phyloP scores from a whole-genome alignment of 2,329 filamentous ascomycete genomes.

The Colletotrichum theobromicola region DNA sequence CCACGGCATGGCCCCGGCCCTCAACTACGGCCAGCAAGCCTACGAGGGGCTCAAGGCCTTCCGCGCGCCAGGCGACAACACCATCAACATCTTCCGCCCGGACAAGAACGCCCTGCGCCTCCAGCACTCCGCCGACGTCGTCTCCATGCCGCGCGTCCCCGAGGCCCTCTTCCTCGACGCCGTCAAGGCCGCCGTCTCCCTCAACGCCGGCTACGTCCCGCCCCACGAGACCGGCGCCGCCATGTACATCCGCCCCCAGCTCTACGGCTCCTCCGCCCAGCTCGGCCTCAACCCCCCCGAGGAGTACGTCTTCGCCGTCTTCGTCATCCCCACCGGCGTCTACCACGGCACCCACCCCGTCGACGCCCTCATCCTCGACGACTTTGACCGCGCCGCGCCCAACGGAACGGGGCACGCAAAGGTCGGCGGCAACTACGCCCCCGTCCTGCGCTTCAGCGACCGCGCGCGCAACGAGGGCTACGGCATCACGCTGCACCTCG shows the following conservation, averaged over 20 bases:
- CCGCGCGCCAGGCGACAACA: slow-evolving; percentile 71
- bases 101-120: slow-evolving; percentile 83
- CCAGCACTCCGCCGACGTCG: slow-evolving; percentile 82
- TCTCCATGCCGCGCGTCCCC: slow-evolving; percentile 84
- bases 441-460: slow-evolving; percentile 87
- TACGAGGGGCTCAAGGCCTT: slow-evolving; percentile 99
- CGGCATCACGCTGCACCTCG: slow-evolving; percentile 94
- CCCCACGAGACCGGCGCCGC: slow-evolving; percentile 88
- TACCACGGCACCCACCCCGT: slow-evolving; percentile 92
- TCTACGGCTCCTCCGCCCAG: slow-evolving; percentile 89
- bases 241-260: slow-evolving; percentile 88
- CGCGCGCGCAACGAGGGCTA: slow-evolving; percentile 79
- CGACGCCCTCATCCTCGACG: slow-evolving; percentile 86
- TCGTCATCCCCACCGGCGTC: slow-evolving; percentile 88
- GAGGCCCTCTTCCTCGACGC: slow-evolving; percentile 76
- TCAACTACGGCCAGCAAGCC: slow-evolving; percentile 97
- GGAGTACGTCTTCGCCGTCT: slow-evolving; percentile 91
- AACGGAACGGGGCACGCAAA: slow-evolving; percentile 92
- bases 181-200: slow-evolving; percentile 79
- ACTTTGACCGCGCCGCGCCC: slow-evolving; percentile 93
- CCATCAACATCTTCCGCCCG: slow-evolving; percentile 87
- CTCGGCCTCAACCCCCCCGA: slow-evolving; percentile 86
- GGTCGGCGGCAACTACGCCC: slow-evolving; percentile 94
- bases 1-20: slow-evolving; percentile 91
- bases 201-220: slow-evolving; percentile 91